These are phyloP conservation scores for Xylaria telfairii DNA, from an alignment of 495 filamentous ascomycete genomes.

Conservation along the genomic window DNA sequence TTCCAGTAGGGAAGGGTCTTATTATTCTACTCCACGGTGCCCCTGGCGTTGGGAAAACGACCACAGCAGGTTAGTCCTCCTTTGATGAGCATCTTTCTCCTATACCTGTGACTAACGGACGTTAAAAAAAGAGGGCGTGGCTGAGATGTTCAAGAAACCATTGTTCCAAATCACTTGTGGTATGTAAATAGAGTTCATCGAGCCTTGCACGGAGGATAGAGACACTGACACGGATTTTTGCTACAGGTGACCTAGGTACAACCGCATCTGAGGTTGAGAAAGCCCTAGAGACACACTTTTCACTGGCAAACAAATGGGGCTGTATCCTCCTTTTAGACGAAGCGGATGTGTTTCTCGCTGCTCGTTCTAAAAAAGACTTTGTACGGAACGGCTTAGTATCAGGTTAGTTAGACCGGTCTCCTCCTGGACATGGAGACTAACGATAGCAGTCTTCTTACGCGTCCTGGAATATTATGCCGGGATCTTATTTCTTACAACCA, in stretches of 20 bases:
- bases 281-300: slow-evolving; percentile 49
- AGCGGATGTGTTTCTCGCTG: slow-evolving; percentile 61
- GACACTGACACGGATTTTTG: too few relatives aligned
- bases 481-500: slow-evolving; percentile 60
- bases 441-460: slow-evolving; percentile 1
- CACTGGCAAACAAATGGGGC: slow-evolving; percentile 51
- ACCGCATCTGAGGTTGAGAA: slow-evolving; percentile 42
- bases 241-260: slow-evolving; percentile 1
- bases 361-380: slow-evolving; percentile 48
- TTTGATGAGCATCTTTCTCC: not conserved
- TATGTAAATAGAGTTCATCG: not conserved
- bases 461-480: slow-evolving; percentile 60
- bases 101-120: too few relatives aligned
- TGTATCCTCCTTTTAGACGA: slow-evolving; percentile 63
- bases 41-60: slow-evolving; percentile 55
- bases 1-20: slow-evolving; percentile 47
- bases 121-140: not conserved
- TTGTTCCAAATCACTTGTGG: slow-evolving; percentile 42
- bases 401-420: slow-evolving; percentile 27
- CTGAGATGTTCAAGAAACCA: slow-evolving; percentile 14
- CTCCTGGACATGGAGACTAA: too few relatives aligned
- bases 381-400: slow-evolving; percentile 52
- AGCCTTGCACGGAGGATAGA: too few relatives aligned
- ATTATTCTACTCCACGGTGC: slow-evolving; percentile 52
- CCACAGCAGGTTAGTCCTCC: slow-evolving; percentile 43